Conservation (phyloP, 2,329 filamentous ascomycete species). For the Hypoxylon sp. region DNA sequence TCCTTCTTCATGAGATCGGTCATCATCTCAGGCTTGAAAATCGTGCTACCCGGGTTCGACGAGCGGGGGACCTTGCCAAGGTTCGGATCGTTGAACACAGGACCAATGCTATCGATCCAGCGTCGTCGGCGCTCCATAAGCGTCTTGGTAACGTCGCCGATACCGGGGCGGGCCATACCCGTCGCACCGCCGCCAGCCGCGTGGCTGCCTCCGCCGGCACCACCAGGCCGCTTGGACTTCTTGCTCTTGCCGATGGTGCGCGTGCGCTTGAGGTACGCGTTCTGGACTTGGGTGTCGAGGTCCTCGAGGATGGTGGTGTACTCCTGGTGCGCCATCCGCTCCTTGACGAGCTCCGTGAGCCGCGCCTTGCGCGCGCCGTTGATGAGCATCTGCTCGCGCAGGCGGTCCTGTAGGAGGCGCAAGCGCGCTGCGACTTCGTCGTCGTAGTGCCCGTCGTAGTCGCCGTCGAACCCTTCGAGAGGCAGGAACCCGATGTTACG, state of each 20-base stretch:
- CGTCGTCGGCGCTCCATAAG: conserved; percentile 91
- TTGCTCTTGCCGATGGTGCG: conserved; percentile 94
- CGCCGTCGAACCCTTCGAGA: conserved; percentile 73
- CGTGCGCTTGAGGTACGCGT: conserved; percentile 95
- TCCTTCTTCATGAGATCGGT: conserved; percentile 80
- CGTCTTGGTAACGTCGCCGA: conserved; percentile 91
- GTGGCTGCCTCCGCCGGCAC: conserved; percentile 80
- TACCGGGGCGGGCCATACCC: conserved; percentile 79
- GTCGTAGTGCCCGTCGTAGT: conserved; percentile 92
- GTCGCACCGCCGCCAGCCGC: conserved; percentile 69
- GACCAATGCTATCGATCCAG: conserved; percentile 92
- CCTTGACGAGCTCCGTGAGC: conserved; percentile 87
- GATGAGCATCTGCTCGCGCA: conserved; percentile 85
- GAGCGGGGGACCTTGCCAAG: conserved; percentile 78
- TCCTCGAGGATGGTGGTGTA: conserved; percentile 98
- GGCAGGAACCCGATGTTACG: conserved; percentile 90
- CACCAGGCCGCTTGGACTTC: conserved; percentile 86
- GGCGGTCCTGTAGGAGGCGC: conserved; percentile 84
- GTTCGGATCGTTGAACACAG: conserved; percentile 88
- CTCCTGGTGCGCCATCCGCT: conserved; percentile 95
- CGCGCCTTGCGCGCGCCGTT: conserved; percentile 93
- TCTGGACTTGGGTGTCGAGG: conserved; percentile 93
- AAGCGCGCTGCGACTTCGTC: conserved; percentile 94
- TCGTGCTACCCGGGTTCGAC: conserved; percentile 74
- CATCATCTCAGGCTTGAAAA: conserved; percentile 84